Evolutionary conservation across 257 asterid genomes (phyloP).

Genomic region (Gentiana straminea): DNA sequence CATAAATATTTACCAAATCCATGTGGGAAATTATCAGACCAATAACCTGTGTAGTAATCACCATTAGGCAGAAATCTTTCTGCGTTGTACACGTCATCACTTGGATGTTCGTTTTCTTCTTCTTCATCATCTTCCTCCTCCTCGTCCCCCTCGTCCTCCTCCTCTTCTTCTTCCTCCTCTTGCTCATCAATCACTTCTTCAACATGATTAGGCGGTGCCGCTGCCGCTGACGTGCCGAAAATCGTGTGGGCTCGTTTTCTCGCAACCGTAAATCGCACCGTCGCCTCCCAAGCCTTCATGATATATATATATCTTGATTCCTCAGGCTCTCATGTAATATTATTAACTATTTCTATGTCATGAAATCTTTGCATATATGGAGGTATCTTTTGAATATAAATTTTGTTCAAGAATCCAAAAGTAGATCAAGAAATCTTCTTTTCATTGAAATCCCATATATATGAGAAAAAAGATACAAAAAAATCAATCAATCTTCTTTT

Average conservation of each 20-base stretch:
- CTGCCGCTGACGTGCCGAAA: slow-evolving; percentile 41
- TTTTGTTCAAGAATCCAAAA: slow-evolving; percentile 1
- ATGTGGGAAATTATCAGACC: slow-evolving; percentile 73
- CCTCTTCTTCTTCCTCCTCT: slow-evolving; percentile 23
- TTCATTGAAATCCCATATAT: slow-evolving; percentile 12
- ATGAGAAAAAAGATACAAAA: slow-evolving; percentile 8
- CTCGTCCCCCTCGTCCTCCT: too few relatives aligned
- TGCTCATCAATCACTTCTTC: slow-evolving; percentile 33
- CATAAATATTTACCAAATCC: slow-evolving; percentile 86
- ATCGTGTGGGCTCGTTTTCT: slow-evolving; percentile 74
- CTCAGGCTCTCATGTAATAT: too few relatives aligned
- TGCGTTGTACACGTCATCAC: slow-evolving; percentile 57
- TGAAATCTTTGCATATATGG: background rate
- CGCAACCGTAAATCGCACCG: slow-evolving; percentile 76
- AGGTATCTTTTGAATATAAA: background rate
- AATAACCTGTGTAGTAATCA: slow-evolving; percentile 70
- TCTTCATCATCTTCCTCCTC: too few relatives aligned
- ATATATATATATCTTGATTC: background rate
- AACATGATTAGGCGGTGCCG: slow-evolving; percentile 22
- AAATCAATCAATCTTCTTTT: background rate
- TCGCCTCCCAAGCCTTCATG: slow-evolving; percentile 99
- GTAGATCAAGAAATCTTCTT: slow-evolving; percentile 3
- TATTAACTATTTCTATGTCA: background rate
- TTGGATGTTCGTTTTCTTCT: slow-evolving; percentile 10
- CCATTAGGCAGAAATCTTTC: slow-evolving; percentile 79